A percentile compares a stretch with the other conserved stretches of the same genome.
phyloP scores from a whole-genome alignment of 371 early-diverging fungal genomes.

The Haplosporangium sp. region DNA sequence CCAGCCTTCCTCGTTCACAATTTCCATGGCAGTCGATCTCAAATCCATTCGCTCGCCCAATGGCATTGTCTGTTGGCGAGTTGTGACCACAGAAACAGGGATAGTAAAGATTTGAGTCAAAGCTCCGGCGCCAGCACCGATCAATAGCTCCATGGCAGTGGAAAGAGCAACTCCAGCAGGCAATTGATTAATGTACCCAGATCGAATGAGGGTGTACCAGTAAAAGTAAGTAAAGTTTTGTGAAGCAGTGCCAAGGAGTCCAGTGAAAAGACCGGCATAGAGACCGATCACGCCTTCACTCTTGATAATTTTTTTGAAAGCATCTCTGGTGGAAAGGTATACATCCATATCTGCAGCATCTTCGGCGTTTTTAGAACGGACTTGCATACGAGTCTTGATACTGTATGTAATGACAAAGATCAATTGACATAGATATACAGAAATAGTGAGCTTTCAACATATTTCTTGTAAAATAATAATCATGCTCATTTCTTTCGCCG shows the following conservation, averaged over 20 bases:
- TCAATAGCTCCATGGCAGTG: slow-evolving; percentile 82
- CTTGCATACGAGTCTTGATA: slow-evolving; percentile 94
- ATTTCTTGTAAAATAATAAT: not conserved
- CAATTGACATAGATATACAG: not conserved
- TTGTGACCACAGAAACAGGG: slow-evolving; percentile 90
- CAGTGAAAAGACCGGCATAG: slow-evolving; percentile 92
- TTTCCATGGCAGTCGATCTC: slow-evolving; percentile 71
- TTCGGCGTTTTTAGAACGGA: slow-evolving; percentile 73
- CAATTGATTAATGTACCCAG: slow-evolving; percentile 63
- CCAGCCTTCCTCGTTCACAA: slow-evolving; percentile 86
- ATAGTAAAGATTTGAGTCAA: slow-evolving; percentile 91
- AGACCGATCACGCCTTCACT: slow-evolving; percentile 92
- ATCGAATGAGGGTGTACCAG: slow-evolving; percentile 87
- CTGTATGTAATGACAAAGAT: slow-evolving; percentile 56
- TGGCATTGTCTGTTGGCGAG: slow-evolving; percentile 82
- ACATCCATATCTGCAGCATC: slow-evolving; percentile 52
- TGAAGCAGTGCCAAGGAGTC: slow-evolving; percentile 87
- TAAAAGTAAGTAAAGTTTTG: slow-evolving; percentile 96
- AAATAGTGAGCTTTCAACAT: not conserved
- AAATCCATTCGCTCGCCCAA: slow-evolving; percentile 65
- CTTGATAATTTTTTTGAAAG: slow-evolving; percentile 82
- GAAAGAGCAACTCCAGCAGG: slow-evolving; percentile 62
- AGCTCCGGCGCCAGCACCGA: slow-evolving; percentile 95
- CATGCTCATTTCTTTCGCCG: not conserved
- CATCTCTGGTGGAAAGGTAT: slow-evolving; percentile 82